Conservation (phyloP, 345 rosid genomes). For the Sonneratia alba region DNA sequence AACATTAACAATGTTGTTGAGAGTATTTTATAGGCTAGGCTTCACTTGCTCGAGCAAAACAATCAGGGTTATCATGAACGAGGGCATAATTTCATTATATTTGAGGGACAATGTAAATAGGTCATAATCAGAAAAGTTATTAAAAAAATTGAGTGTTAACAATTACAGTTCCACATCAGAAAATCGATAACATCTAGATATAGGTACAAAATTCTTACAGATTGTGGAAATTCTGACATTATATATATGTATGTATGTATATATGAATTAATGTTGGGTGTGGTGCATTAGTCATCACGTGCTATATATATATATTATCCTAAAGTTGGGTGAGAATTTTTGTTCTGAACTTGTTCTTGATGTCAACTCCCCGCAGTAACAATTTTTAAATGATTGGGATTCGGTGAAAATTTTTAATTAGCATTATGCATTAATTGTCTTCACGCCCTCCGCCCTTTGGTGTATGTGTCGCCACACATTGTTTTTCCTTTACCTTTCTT, state of each 20-base stretch:
- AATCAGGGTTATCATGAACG: neutral
- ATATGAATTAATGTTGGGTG: neutral
- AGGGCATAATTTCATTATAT: too few relatives aligned
- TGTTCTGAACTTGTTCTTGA: conserved; percentile 2
- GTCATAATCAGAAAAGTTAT: too few relatives aligned
- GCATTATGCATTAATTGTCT: neutral
- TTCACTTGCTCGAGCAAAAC: neutral
- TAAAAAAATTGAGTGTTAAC: too few relatives aligned
- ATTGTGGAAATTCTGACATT: too few relatives aligned
- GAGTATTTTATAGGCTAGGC: neutral
- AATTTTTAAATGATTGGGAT: neutral
- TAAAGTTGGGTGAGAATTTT: neutral
- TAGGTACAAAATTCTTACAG: too few relatives aligned
- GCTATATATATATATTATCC: neutral
- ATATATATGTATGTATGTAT: neutral
- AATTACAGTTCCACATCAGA: too few relatives aligned
- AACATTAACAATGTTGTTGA: neutral
- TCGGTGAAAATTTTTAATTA: neutral
- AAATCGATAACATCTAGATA: too few relatives aligned
- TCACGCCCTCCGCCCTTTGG: neutral
- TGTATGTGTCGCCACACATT: neutral
- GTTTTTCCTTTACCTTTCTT: neutral
- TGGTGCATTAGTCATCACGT: neutral
- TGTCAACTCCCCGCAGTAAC: neutral
- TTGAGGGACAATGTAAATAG: neutral